phyloP scores from a whole-genome alignment of 345 rosid species.

The Acer saccharum region DNA sequence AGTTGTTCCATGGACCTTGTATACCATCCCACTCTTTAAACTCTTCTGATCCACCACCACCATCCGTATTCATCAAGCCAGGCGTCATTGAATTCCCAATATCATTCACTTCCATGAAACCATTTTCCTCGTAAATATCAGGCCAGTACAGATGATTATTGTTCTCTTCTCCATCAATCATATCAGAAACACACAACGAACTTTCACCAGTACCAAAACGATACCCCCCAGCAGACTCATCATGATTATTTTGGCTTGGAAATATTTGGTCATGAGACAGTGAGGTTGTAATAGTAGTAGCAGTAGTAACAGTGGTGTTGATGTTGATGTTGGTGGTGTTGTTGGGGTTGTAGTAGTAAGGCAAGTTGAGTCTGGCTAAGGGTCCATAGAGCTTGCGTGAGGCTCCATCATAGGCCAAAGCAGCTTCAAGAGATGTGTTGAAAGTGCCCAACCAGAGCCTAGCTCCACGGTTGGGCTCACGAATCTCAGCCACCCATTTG shows the following conservation, averaged over 20 bases:
- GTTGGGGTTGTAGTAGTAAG: not conserved
- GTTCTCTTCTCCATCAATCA: slow-evolving; percentile 17
- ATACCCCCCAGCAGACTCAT: too few species aligned
- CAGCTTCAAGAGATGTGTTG: slow-evolving; percentile 52
- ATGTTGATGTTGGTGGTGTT: too few species aligned
- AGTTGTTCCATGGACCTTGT: slow-evolving; percentile 42
- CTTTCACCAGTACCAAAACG: not conserved
- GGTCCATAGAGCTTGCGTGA: slow-evolving; percentile 53
- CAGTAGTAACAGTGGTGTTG: too few species aligned
- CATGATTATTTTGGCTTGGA: not conserved
- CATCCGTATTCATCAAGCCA: not conserved
- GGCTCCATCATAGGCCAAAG: slow-evolving; percentile 57
- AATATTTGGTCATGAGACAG: not conserved
- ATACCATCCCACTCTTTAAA: slow-evolving; percentile 27
- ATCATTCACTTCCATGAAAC: slow-evolving; percentile 15
- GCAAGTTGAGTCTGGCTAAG: slow-evolving; percentile 53
- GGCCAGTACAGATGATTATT: slow-evolving; percentile 24
- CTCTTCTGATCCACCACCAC: slow-evolving; percentile 7
- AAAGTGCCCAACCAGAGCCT: slow-evolving; percentile 66
- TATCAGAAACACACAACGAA: not conserved
- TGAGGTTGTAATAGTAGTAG: not conserved
- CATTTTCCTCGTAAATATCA: slow-evolving; percentile 12
- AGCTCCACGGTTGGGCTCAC: slow-evolving; percentile 51
- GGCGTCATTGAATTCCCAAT: not conserved
- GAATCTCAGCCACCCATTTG: slow-evolving; percentile 68